Base-by-base conservation (phyloP, 208 protist genomes). In the Leishmania gerbilli region DNA sequence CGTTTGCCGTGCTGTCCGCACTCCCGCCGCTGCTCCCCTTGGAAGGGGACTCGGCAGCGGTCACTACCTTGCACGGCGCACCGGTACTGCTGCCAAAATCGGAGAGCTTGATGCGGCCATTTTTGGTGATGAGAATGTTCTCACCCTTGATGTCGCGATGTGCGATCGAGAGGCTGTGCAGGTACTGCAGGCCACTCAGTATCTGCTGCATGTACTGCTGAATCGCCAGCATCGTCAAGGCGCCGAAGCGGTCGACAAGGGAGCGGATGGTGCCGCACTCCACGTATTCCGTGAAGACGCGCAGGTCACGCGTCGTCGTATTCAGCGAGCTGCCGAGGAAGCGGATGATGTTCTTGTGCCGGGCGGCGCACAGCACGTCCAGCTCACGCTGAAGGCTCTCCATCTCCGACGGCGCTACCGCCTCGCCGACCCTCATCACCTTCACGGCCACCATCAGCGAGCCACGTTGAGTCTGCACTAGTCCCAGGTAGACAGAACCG, bases 111-210 rank as follows among this genome's bases (percentile, higher is more conserved):
- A 94, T 88, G 7, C 81, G 72, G 11, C 92, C 90, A 31, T 90
- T 89, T 68, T 95, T 93, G 45, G 88, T 96, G 15, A 97, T 81
- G 11, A 97, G 84, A 31, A 96, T 91, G 79, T 96, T 96, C 56
- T 91, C 92, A 0, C 88, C 88, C 80, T 97, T 97, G 64, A 97
- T 87, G 74, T 97, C 94, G 65, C 87, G 88, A 69, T 97, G 94
- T 17, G 95, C 89, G 82, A 97, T 95, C 31, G 77, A 79, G 76
- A 91, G 88, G 60, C 84, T 51, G 74, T 97, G 94, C 47, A 97
- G 81, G 87, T 97, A 87, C 60, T 81, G 60, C 67, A 97, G 84
- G 1, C 91, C 94, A 53, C 69, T 77, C 4, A 97, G 60, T n/a
- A 95, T 90, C 64, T 96, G 90, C 0, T 64, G 83, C 85, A 95